Evolutionary conservation across 1,284 basidiomycete species (phyloP), one percentile per base, ranked within the genome.

Genomic region (Serendipita sp.): DNA sequence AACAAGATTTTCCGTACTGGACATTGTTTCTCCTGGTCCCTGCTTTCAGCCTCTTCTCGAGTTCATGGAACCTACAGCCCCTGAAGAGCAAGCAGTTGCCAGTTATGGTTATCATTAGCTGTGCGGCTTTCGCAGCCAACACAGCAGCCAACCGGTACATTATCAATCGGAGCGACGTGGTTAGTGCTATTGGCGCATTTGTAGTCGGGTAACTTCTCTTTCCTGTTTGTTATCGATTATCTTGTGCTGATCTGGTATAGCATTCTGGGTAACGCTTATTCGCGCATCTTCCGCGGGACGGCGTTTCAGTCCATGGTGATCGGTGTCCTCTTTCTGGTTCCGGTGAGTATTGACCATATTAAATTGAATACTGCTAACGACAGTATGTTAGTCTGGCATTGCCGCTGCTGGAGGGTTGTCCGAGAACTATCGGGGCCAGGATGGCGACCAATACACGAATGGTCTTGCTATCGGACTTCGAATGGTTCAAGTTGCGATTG

Each of bases 231-330:
- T 47, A 35, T 38, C 30, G n/a, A 30, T 32, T n/a, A 10, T 15
- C 41, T 55, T 13, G 6, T 49, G n/a, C n/a, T 30, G 15, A 32
- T 15, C 26, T 17, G 50, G 68, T 53, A 6, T n/a, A 87, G 88
- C 38, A 68, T 92, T 35, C 76, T 93, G 29, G 90, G 91, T 1
- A 93, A 93, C 69, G 73, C 87, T 1, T 93, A 93, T 72, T 91
- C 90, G 63, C 77, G 90, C 63, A 82, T 83, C 69, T 88, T 91
- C 80, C 82, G 86, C n/a, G 91, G 91, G 8, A 92, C 90, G 2
- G 90, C 91, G 29, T 93, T 93, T 73, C 91, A 89, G 3, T 85
- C 85, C 3, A 93, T 91, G 88, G 88, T 91, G 34, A 87, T 88
- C 2, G 91, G 90, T 61, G 88, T 93, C 13, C 73, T 91, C 67